Conservation (phyloP, 2,329 filamentous ascomycete species). For the Sarocladium kiliense region DNA sequence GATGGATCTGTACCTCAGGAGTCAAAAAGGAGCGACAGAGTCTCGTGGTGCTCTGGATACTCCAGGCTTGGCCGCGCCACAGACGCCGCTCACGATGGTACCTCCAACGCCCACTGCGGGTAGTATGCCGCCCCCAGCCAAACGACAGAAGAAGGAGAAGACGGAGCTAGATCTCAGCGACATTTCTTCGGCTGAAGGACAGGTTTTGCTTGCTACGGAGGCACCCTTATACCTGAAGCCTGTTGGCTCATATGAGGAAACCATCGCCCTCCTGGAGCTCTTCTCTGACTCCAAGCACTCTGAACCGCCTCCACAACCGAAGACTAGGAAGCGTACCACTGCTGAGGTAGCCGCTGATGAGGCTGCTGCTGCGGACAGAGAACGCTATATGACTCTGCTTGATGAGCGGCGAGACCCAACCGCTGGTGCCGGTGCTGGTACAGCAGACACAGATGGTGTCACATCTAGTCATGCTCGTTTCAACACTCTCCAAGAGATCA, state of each 20-base stretch:
- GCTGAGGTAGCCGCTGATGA: slow-evolving; percentile 95
- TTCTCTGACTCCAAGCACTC: slow-evolving; percentile 74
- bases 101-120: slow-evolving; percentile 58
- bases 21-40: slow-evolving; percentile 43
- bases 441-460: slow-evolving; percentile 59
- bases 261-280: slow-evolving; percentile 64
- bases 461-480: slow-evolving; percentile 74
- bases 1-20: slow-evolving; percentile 70
- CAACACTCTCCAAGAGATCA: slow-evolving; percentile 85
- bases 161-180: slow-evolving; percentile 74
- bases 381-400: slow-evolving; percentile 87
- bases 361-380: slow-evolving; percentile 80
- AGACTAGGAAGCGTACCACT: slow-evolving; percentile 86
- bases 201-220: slow-evolving; percentile 68
- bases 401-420: slow-evolving; percentile 73
- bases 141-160: slow-evolving; percentile 64
- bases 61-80: slow-evolving; percentile 46
- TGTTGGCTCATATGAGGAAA: slow-evolving; percentile 62
- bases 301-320: slow-evolving; percentile 72
- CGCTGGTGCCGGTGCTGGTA: slow-evolving; percentile 49
- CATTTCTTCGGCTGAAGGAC: slow-evolving; percentile 69
- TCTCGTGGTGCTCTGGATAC: slow-evolving; percentile 18
- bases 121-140: slow-evolving; percentile 54
- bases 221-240: slow-evolving; percentile 74
- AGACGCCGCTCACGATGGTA: slow-evolving; percentile 57